Percentiles rank a stretch among this genome's conserved stretches.
Evolutionary conservation across 2,329 filamentous ascomycete species (phyloP).

Genomic region (Fusarium sp.): DNA sequence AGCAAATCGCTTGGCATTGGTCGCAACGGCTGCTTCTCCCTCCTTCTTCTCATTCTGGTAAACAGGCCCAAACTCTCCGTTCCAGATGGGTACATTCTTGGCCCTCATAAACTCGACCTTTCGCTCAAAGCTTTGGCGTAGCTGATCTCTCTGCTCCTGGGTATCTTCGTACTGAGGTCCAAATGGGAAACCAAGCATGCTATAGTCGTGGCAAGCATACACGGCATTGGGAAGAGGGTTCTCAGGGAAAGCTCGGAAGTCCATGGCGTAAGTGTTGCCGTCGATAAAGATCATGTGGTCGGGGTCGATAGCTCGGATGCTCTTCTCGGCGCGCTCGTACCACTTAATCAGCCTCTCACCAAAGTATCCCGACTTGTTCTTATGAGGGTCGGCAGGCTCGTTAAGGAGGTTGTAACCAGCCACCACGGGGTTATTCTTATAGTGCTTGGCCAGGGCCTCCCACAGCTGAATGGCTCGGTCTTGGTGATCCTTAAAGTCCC

Average conservation of each 20-base stretch:
- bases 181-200: conserved; percentile 61
- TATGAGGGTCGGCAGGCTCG: conserved; percentile 49
- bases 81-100: conserved; percentile 59
- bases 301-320: conserved; percentile 55
- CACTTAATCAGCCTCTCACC: conserved; percentile 51
- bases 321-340: conserved; percentile 55
- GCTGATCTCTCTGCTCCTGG: conserved; percentile 54
- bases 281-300: conserved; percentile 64
- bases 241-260: conserved; percentile 58
- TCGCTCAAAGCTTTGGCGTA: conserved; percentile 54
- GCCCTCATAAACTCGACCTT: conserved; percentile 59
- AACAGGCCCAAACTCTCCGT: conserved; percentile 64
- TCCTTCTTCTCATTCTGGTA: conserved; percentile 53
- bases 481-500: conserved; percentile 61
- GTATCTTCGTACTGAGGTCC: conserved; percentile 55
- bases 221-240: conserved; percentile 60
- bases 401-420: conserved; percentile 56
- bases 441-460: conserved; percentile 56
- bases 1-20: conserved; percentile 56
- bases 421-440: conserved; percentile 55
- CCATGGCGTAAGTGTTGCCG: conserved; percentile 66
- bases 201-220: conserved; percentile 67
- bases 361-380: conserved; percentile 28
- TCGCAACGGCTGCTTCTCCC: conserved; percentile 51
- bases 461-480: conserved; percentile 59